Base-by-base conservation (phyloP, 768 basidiomycete species). In the Heimioporus sp. region DNA sequence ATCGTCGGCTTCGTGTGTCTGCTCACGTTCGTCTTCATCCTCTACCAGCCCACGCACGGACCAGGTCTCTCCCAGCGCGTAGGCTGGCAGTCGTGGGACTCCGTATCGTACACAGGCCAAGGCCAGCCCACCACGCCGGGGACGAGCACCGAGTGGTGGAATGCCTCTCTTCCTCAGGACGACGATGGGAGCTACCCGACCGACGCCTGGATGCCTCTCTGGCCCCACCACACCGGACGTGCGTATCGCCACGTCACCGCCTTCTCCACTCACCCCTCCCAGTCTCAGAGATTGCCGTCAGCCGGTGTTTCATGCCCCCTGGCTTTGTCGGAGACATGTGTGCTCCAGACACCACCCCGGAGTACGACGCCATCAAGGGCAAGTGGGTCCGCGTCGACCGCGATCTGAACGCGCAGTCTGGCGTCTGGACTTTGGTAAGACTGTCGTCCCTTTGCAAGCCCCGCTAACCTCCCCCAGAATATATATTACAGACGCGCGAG, bases 71-170 rank as follows among this genome's bases (percentile, higher is more conserved):
- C 77, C 13, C 89, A 92, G 61, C 78, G 80, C 41, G 73, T 97
- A 17, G 92, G 92, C 28, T 95, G 92, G 92, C 92, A 95, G 61
- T 78, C 87, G 8, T 96, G 90, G 90, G 92, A 90, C 40, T 62
- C 79, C 4, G 75, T 93, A 0, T 66, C 71, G 2, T 28, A 65
- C 77, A 21, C 15, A n/a, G 3, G 37, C 46, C 19, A 35, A 35
- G 12, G 34, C 34, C 5, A 15, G 9, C 11, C 12, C 9, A 12
- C 35, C 35, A 35, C 35, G 16, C 45, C 49, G 21, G 52, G 58
- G 44, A 44, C 48, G 32, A 34, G 49, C 31, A 31, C 58, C 13
- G 49, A 43, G 55, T 59, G 63, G 56, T 60, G 58, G 58, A 55
- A 62, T 45, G 21, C 49, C 49, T 50, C 58, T 32, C 36, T 50